Percentiles rank a stretch among this genome's conserved stretches.
phyloP scores from a whole-genome alignment of 805 yeast species.

The Wickerhamomyces chaumierensis region DNA sequence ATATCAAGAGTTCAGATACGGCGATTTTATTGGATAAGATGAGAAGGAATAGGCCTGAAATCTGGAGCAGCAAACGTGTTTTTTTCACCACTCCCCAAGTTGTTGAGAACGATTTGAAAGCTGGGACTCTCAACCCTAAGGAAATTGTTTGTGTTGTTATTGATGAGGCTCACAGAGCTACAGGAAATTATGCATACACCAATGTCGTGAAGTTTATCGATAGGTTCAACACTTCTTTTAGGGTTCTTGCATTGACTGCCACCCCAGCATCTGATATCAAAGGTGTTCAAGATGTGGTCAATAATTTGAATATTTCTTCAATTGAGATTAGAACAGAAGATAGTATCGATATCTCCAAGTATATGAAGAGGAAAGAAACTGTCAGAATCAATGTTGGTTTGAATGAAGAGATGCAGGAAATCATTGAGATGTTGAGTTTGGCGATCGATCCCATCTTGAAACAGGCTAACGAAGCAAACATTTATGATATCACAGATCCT shows the following conservation, averaged over 20 bases:
- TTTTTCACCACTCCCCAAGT: conserved; percentile 96
- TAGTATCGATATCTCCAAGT: conserved; percentile 67
- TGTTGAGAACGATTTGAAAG: conserved; percentile 76
- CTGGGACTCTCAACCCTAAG: conserved; percentile 70
- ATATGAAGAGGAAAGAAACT: conserved; percentile 59
- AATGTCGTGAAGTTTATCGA: conserved; percentile 63
- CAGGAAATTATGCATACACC: conserved; percentile 82
- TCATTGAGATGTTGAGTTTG: conserved; percentile 41
- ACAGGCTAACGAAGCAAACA: conserved; percentile 50
- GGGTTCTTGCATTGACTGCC: conserved; percentile 85
- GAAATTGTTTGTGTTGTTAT: conserved; percentile 65
- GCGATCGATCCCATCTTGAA: conserved; percentile 60
- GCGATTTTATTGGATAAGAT: conserved; percentile 62
- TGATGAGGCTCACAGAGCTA: conserved; percentile 94
- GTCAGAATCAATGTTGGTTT: conserved; percentile 46
- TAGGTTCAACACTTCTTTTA: conserved; percentile 51
- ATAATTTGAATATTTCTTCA: conserved; percentile 58
- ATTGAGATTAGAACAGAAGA: conserved; percentile 82
- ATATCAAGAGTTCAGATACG: conserved; percentile 64
- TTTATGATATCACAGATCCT: conserved; percentile 60
- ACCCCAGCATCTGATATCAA: conserved; percentile 88
- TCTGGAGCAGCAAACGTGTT: conserved; percentile 72
- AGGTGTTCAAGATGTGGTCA: conserved; percentile 77
- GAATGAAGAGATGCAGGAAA: conserved; percentile 42
- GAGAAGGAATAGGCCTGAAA: conserved; percentile 51